Base-by-base conservation (phyloP, 139 green algal genomes). In the Closterium sp. region DNA sequence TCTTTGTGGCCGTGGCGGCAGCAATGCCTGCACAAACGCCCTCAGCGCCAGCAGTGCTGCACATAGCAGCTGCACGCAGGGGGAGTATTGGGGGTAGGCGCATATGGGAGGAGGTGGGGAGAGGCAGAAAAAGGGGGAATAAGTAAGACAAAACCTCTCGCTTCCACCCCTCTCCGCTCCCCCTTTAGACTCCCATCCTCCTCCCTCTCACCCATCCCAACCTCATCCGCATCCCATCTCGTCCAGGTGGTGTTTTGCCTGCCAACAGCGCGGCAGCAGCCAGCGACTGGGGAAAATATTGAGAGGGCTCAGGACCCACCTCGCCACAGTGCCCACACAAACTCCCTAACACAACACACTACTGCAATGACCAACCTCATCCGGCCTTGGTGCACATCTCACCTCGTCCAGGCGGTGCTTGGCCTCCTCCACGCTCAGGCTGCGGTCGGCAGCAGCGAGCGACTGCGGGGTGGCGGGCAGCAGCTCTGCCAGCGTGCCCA, bases 181-280 rank as follows among this genome's bases (percentile, higher is more conserved):
- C 7, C n/a, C 31, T 3, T 50, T 11, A 27, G 2, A 50, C n/a
- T 50, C 21, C 31, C n/a, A n/a, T 6, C 13, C 27, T 11, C 6
- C 13, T 70, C 28, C 27, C 86, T n/a, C 31, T 6, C 30, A 70
- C 86, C 86, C 29, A 1, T 50, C 22, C 86, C 28, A 89, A 2
- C 28, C 30, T 30, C 73, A n/a, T n/a, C n/a, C n/a, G n/a, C n/a
- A n/a, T n/a, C 86, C 4, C 24, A 97, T 96, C 1, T 96, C 94
- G 92, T 97, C 96, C 29, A 97, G 92, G 0, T 96, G 89, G 28
- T 97, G 95, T 70, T 95, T 90, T 31, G 97, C 91, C 94, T 98
- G n/a, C n/a, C n/a, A n/a, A n/a, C n/a, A n/a, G n/a, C n/a, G n/a
- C n/a, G n/a, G n/a, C n/a, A n/a, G n/a, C n/a, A n/a, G n/a, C n/a